A percentile compares a stretch with the other conserved stretches of the same genome.
Evolutionary conservation across 352 stramenopile species (phyloP).

Genomic region (Pythium brassicae): DNA sequence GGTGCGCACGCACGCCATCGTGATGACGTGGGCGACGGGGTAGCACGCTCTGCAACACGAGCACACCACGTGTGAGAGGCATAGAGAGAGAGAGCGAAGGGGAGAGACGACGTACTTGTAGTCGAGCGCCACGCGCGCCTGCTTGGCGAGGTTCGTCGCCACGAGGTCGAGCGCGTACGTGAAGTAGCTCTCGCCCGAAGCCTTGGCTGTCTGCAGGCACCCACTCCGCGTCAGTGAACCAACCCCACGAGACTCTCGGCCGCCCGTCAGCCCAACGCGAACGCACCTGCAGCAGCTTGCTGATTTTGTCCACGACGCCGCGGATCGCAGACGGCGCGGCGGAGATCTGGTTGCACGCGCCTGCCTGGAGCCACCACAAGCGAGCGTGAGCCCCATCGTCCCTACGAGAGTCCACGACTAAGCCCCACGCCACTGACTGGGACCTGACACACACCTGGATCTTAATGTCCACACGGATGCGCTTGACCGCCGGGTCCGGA

Average conservation of each 20-base stretch:
- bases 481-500: constrained; percentile 48
- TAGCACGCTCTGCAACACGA: constrained; percentile 47
- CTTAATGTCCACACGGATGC: constrained; percentile 66
- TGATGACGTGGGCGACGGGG: constrained; percentile 70
- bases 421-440: too few species aligned
- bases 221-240: too few species aligned
- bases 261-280: too few species aligned
- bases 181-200: constrained; percentile 52
- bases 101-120: constrained; percentile 56
- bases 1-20: constrained; percentile 67
- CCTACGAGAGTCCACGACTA: background rate
- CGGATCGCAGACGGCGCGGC: constrained; percentile 60
- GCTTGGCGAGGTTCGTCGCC: constrained; percentile 63
- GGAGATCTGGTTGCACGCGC: constrained; percentile 79
- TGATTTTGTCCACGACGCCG: constrained; percentile 65
- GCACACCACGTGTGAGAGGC: background rate
- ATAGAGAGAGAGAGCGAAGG: constrained; percentile 5
- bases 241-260: too few species aligned
- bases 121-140: constrained; percentile 57
- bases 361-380: constrained; percentile 27
- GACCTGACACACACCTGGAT: constrained; percentile 29
- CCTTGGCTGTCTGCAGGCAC: constrained; percentile 48
- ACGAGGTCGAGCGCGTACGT: constrained; percentile 72
- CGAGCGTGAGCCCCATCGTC: background rate
- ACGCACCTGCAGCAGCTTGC: constrained; percentile 50